Conservation (phyloP, 2,329 filamentous ascomycete genomes). For the Lachnellula arida region DNA sequence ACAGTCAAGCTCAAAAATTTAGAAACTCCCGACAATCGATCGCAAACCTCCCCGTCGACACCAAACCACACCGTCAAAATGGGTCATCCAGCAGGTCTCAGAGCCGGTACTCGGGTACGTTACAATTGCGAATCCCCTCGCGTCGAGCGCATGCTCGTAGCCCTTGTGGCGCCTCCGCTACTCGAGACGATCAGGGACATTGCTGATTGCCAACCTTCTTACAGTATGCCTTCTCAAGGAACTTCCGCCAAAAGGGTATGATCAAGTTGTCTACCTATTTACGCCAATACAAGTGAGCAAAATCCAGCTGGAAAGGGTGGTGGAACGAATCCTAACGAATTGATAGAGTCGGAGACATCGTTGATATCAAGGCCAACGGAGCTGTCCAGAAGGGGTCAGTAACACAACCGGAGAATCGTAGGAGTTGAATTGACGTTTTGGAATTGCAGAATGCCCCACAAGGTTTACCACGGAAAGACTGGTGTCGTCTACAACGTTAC, state of each 20-base stretch:
- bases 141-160: not conserved
- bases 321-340: conserved; percentile 40
- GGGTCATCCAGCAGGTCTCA: conserved; percentile 75
- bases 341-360: conserved; percentile 88
- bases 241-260: conserved; percentile 93
- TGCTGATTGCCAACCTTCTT: conserved; percentile 17
- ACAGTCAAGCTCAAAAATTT: conserved; percentile 3
- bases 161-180: not conserved
- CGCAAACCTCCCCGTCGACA: conserved; percentile 7
- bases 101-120: conserved; percentile 79
- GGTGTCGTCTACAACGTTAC: conserved; percentile 98
- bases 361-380: conserved; percentile 98
- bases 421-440: conserved; percentile 6
- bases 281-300: conserved; percentile 76
- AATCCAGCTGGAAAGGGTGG: not conserved
- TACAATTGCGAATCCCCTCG: not conserved
- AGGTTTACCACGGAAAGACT: conserved; percentile 99
- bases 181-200: conserved; percentile 6
- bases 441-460: conserved; percentile 81
- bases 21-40: conserved; percentile 13
- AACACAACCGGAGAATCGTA: not conserved
- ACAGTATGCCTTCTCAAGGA: conserved; percentile 86
- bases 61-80: conserved; percentile 36
- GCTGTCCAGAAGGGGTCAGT: conserved; percentile 80
- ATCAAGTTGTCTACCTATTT: conserved; percentile 94